Base-by-base conservation (phyloP, 257 asterid species). In the Nicotiana tomentosiformis region DNA sequence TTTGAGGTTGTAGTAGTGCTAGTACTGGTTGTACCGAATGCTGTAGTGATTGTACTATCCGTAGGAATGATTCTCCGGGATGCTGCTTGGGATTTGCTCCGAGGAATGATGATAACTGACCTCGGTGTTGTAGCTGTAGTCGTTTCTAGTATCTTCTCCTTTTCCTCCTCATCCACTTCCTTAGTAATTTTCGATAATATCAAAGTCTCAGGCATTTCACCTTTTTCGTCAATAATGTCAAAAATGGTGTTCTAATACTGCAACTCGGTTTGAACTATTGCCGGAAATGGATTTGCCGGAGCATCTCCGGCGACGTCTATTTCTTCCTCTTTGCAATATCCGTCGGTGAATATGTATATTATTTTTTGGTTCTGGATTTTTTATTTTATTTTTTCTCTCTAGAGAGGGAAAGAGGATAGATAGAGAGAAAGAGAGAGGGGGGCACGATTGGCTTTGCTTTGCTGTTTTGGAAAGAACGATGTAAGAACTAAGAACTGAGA, bases 11-110 rank as follows among this genome's bases (percentile, higher is more conserved):
- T 32, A 7, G 81, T 77, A 30, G 49, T 23, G 10, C 30, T 82
- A 15, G 70, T 51, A 29, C 43, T 33, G 16, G 51, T 55, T 49
- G 65, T 81, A 23, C 80, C 72, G 7, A 62, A 61, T n/a, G 77
- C 80, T 29, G 76, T 60, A 1, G 88, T 56, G 66, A 83, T 79
- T 20, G 91, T 84, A 76, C 80, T 37, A 5, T 76, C 80, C 10
- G 98, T 85, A 7, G 99, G 99, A 12, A 95, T 85, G 10, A 96
- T 95, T 66, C 96, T 86, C 4, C 98, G 92, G 53, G 90, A 83
- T 5, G 91, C 65, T 55, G 94, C 90, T 76, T 94, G 99, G 18
- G 99, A 94, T 89, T 92, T 95, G 85, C 87, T 87, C 39, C 94
- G 87, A 6, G 98, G 98, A 10, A 91, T 86, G 10, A 92, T 86